Evolutionary conservation across 2,329 filamentous ascomycete species (phyloP), one percentile per base, ranked within the genome.

Genomic region (Dactylonectria estremocensis): DNA sequence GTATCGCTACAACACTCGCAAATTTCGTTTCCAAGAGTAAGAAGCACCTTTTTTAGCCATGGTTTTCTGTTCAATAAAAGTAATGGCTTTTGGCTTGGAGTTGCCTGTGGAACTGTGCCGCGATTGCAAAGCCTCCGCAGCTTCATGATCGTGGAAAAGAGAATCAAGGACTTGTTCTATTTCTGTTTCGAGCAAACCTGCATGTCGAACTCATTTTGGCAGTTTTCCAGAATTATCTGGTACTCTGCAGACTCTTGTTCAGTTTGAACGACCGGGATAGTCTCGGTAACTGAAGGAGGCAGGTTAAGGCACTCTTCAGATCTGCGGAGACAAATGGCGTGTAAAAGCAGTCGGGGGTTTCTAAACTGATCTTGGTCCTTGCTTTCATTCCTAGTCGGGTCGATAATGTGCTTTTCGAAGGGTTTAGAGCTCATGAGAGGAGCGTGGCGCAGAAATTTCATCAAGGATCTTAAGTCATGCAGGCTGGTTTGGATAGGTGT

Each of bases 271-370:
- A 50, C 24, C 8, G 48, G 13, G 22, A 50, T 22, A 3, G 16
- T n/a, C 14, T 50, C 48, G 11, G 48, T 50, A 22, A 50, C 48
- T 28, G 48, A 31, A 14, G 48, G 48, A 10, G 48, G 48, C 22
- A 50, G 9, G 14, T 31, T 31, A 7, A 50, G 22, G 16, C 48
- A 31, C 48, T 28, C 14, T n/a, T 50, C 48, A 8, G 22, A 50
- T 50, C 48, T 50, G 14, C 48, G 48, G 9, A 50, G 48, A 22
- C 48, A 50, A 31, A 50, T 50, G 48, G n/a, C 22, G 22, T 22
- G 24, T 28, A 50, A 13, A 50, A 50, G 48, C 8, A 50, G 48
- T 14, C 28, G 24, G 6, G 28, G 48, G 14, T 50, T 50, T 24
- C 48, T n/a, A 8, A 50, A 50, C 28, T 50, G 48, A 14, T 50